These are phyloP conservation scores for Isochrysis galbana DNA, from an alignment of 78 protist genomes.

Conservation along the genomic window DNA sequence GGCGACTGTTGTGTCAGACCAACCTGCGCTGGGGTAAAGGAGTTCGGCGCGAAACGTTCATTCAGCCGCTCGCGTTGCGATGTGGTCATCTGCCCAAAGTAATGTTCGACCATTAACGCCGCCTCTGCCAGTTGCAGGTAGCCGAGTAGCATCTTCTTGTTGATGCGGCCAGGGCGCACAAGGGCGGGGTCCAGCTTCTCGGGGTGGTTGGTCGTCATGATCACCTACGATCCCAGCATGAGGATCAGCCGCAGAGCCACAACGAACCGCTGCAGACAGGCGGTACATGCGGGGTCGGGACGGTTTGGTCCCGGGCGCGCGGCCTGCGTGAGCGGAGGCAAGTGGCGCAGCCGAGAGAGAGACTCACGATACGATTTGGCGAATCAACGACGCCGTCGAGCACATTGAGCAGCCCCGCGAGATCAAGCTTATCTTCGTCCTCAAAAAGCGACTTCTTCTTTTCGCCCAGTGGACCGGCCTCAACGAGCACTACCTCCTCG, in stretches of 20 bases:
- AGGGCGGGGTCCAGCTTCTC: slow-evolving; percentile 65
- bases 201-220: slow-evolving; percentile 65
- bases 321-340: no score
- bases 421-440: slow-evolving; percentile 27
- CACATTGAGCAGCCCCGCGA: slow-evolving; percentile 71
- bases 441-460: background rate
- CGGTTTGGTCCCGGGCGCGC: no score
- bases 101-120: background rate
- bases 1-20: no score
- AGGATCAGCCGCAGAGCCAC: no score
- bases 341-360: no score
- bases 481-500: background rate
- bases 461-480: background rate
- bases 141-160: slow-evolving; percentile 34
- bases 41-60: background rate
- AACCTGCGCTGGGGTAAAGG: slow-evolving; percentile 26
- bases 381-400: slow-evolving; percentile 76
- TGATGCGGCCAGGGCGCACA: slow-evolving; percentile 61
- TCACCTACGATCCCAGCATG: background rate
- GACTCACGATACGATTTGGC: slow-evolving; percentile 72
- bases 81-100: background rate
- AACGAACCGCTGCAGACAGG: no score
- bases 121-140: background rate
- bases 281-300: no score
- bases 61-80: background rate